Evolutionary conservation across 345 rosid species (phyloP).

Genomic region (Eucalyptus regnans): DNA sequence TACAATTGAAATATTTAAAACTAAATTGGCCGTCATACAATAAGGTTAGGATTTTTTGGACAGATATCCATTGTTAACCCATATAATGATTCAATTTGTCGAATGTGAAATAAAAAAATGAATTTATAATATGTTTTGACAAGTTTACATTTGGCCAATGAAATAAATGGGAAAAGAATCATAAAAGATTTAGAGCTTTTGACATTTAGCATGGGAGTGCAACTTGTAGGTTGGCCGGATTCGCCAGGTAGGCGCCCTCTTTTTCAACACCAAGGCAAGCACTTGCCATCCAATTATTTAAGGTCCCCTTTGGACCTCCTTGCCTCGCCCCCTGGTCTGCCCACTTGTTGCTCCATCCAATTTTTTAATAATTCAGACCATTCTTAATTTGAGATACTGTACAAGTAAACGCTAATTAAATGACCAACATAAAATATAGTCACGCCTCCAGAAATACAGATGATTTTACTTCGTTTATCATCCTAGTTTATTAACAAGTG

Average conservation of each 20-base stretch:
- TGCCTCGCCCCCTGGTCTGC: background rate
- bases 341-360: background rate
- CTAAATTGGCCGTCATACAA: fast-evolving
- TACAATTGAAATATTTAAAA: too few relatives aligned
- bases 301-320: background rate
- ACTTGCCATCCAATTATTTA: background rate
- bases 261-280: background rate
- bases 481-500: background rate
- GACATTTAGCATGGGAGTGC: background rate
- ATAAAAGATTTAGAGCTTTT: background rate
- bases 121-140: background rate
- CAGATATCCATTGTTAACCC: background rate
- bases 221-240: background rate
- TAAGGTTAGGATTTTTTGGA: too few relatives aligned
- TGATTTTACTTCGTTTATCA: background rate
- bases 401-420: background rate
- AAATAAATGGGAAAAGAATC: background rate
- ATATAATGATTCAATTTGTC: background rate
- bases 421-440: background rate
- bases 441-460: background rate
- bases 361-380: background rate
- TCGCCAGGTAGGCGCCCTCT: background rate
- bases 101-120: background rate
- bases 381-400: background rate
- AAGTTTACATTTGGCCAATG: background rate